Evolutionary conservation across 805 yeast genomes (phyloP), one percentile per base, ranked within the genome.

Genomic region (Kazachstania kunashirensis): DNA sequence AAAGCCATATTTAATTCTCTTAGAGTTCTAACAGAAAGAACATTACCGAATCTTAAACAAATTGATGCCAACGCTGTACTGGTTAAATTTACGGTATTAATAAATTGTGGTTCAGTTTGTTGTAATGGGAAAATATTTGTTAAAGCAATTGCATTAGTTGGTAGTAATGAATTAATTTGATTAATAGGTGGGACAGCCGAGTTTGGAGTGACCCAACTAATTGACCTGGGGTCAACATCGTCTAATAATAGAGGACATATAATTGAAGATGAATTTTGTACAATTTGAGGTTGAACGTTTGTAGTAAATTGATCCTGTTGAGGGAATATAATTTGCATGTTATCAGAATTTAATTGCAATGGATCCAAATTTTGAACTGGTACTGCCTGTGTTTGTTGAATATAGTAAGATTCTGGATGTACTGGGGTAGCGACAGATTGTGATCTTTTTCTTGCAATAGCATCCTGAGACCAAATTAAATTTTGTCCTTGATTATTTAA

Each of bases 81-180:
- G 8, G 64, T 58, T 34, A 58, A 36, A 38, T 59, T 59, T 3
- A 75, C 69, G 1, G 71, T 56, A 9, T 76, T 66, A 11, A 68
- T 61, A 4, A 63, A 55, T 12, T 56, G 57, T 2, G 73, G 58
- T 7, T 96, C 96, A 30, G 49, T 55, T 36, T 52, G 54, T 40
- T 57, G 63, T 24, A 59, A 40, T 0, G 64, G 55, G 37, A 47
- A 58, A 16, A 89, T 68, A 50, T 88, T 85, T 33, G 86, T 82
- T 36, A 92, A 65, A 47, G 86, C 69, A 31, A 89, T 64, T 9
- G 84, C 76, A 45, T 79, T 75, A 0, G 94, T 77, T 14, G 94
- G 89, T n/a, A 80, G 77, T 47, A 84, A 55, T 15, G 47, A 66
- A 45, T 84, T 66, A 31, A 89, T 65, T 17, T 82, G 76, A 45